phyloP scores from a whole-genome alignment of 2,329 filamentous ascomycete species.

The Trichoderma brevicompactum region DNA sequence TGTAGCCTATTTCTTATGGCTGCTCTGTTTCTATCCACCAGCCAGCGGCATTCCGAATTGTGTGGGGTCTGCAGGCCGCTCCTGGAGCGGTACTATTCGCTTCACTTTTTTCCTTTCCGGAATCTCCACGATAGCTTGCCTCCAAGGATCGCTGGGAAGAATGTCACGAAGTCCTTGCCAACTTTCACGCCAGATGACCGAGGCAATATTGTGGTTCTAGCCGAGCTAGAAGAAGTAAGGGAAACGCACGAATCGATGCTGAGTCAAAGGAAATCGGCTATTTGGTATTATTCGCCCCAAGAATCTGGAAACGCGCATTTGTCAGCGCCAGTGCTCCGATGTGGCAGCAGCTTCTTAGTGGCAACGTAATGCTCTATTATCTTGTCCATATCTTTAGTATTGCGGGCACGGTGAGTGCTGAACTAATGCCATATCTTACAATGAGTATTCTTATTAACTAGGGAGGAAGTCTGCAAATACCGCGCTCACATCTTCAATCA shows the following conservation, averaged over 20 bases:
- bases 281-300: slow-evolving; percentile 51
- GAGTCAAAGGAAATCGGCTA: slow-evolving; percentile 47
- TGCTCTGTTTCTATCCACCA: neutral
- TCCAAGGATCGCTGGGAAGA: slow-evolving; percentile 12
- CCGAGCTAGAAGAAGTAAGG: slow-evolving; percentile 17
- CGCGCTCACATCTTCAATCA: slow-evolving; percentile 4
- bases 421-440: no score
- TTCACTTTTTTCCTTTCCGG: slow-evolving; percentile 10
- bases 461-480: neutral
- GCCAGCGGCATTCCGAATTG: slow-evolving; percentile 1
- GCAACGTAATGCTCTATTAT: slow-evolving; percentile 63
- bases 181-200: slow-evolving; percentile 1
- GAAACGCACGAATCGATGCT: slow-evolving; percentile 45
- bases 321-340: slow-evolving; percentile 57
- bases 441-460: neutral
- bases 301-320: slow-evolving; percentile 56
- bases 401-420: slow-evolving; percentile 52
- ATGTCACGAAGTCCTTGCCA: neutral
- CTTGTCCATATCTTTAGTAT: slow-evolving; percentile 66
- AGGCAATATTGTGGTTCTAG: neutral
- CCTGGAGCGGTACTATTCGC: neutral
- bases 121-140: neutral
- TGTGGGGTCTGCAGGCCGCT: neutral
- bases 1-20: slow-evolving; percentile 7
- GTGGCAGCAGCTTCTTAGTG: slow-evolving; percentile 59